Percentiles rank a stretch among this genome's conserved stretches.
Conservation (phyloP, 2,329 filamentous ascomycete genomes). For the Corniculantispora saksenae region DNA sequence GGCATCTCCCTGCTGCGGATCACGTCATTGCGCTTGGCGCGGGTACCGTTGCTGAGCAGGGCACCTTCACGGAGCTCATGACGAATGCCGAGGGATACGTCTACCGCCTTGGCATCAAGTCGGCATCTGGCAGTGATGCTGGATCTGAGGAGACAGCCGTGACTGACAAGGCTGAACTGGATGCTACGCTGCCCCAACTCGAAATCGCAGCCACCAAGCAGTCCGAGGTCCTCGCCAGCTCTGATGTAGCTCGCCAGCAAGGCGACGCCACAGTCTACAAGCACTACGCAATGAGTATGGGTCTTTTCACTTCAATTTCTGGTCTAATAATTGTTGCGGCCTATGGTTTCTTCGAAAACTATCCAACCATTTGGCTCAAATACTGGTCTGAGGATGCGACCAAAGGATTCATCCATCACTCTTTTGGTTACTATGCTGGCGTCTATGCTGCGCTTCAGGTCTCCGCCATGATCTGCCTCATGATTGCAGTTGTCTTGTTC, state of each 20-base stretch:
- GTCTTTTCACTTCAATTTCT: conserved; percentile 21
- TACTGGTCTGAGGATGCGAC: conserved; percentile 40
- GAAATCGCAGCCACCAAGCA: not conserved
- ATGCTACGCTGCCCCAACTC: not conserved
- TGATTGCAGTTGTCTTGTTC: conserved; percentile 26
- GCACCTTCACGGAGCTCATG: conserved; percentile 29
- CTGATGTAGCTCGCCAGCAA: not conserved
- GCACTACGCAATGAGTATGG: conserved; percentile 36
- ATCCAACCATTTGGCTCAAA: conserved; percentile 42
- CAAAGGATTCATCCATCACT: conserved; percentile 6
- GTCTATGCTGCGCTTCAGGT: conserved; percentile 31
- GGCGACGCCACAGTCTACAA: conserved; percentile 27
- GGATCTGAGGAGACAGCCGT: not conserved
- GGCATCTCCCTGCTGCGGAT: conserved; percentile 39
- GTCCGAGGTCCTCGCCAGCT: not conserved
- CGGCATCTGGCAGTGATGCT: not conserved
- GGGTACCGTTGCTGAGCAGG: conserved; percentile 43
- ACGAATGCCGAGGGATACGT: conserved; percentile 39
- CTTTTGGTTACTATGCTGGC: conserved; percentile 33
- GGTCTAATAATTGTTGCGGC: conserved; percentile 25
- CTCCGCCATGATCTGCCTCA: conserved; percentile 24
- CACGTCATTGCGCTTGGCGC: conserved; percentile 48
- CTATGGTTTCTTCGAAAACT: conserved; percentile 29
- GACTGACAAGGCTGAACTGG: not conserved
- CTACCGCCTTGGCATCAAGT: conserved; percentile 37